Percentiles rank a stretch among this genome's conserved stretches.
Evolutionary conservation across 1,284 basidiomycete genomes (phyloP).

Genomic region (Rhodotorula sp.): DNA sequence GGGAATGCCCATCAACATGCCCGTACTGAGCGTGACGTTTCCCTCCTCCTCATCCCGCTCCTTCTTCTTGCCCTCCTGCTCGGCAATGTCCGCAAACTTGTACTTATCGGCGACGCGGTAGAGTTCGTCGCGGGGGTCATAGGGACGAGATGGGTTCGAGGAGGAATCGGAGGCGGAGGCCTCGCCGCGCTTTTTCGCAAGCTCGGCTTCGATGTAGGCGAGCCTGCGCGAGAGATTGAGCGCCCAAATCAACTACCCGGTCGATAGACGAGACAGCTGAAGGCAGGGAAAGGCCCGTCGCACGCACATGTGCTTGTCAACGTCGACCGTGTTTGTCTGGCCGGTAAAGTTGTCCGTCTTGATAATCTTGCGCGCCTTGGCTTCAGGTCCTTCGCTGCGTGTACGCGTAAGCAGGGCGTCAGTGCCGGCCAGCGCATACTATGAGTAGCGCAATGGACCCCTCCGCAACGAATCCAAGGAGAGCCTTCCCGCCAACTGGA

Average conservation of each 20-base stretch:
- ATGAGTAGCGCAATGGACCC: too few species aligned
- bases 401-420: neutral
- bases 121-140: constrained; percentile 77
- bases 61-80: constrained; percentile 69
- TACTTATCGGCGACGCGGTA: constrained; percentile 72
- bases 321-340: constrained; percentile 91
- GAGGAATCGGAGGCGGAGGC: constrained; percentile 50
- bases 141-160: neutral
- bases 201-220: constrained; percentile 93
- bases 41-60: constrained; percentile 66
- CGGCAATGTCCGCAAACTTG: constrained; percentile 44
- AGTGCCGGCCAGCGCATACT: too few species aligned
- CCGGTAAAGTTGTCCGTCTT: constrained; percentile 91
- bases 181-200: constrained; percentile 60
- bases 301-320: constrained; percentile 94
- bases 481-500: neutral
- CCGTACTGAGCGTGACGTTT: constrained; percentile 82
- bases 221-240: constrained; percentile 61
- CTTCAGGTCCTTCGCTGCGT: constrained; percentile 60
- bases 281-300: too few species aligned
- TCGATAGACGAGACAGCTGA: neutral
- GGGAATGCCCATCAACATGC: constrained; percentile 91
- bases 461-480: neutral
- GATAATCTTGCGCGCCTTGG: constrained; percentile 59
- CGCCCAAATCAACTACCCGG: neutral